phyloP scores from a whole-genome alignment of 768 basidiomycete genomes.

The Russula brevipes region DNA sequence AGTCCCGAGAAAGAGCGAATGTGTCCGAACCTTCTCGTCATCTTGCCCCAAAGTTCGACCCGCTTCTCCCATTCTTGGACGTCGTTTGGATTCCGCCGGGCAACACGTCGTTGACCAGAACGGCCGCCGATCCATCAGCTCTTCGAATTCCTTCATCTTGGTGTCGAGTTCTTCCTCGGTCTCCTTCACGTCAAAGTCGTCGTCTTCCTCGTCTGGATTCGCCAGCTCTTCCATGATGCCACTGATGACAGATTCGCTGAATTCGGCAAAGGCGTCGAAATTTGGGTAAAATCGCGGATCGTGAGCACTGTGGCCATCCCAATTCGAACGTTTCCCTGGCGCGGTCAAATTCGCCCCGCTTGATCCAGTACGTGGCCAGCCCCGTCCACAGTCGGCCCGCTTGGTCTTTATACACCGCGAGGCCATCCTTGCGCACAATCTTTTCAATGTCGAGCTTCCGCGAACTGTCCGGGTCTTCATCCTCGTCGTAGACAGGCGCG shows the following conservation, averaged over 20 bases:
- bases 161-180: conserved; percentile 78
- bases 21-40: conserved; percentile 71
- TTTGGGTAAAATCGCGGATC: conserved; percentile 96
- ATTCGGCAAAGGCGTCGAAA: conserved; percentile 97
- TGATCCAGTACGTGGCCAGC: conserved; percentile 97
- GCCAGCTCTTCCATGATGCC: conserved; percentile 85
- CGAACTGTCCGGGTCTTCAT: conserved; percentile 71
- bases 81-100: conserved; percentile 88
- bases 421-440: conserved; percentile 80
- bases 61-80: conserved; percentile 99
- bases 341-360: conserved; percentile 90
- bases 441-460: conserved; percentile 79
- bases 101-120: conserved; percentile 96
- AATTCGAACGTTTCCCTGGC: conserved; percentile 84
- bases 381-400: conserved; percentile 96
- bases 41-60: conserved; percentile 90
- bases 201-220: conserved; percentile 66
- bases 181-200: conserved; percentile 74
- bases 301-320: conserved; percentile 84
- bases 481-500: conserved; percentile 59
- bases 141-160: conserved; percentile 90
- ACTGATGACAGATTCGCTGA: conserved; percentile 82
- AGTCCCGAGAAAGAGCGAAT: not conserved
- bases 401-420: conserved; percentile 91
- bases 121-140: conserved; percentile 88